Evolutionary conservation across 495 filamentous ascomycete genomes (phyloP), one percentile per base, ranked within the genome.

Genomic region (Hypoxylon fuscum): DNA sequence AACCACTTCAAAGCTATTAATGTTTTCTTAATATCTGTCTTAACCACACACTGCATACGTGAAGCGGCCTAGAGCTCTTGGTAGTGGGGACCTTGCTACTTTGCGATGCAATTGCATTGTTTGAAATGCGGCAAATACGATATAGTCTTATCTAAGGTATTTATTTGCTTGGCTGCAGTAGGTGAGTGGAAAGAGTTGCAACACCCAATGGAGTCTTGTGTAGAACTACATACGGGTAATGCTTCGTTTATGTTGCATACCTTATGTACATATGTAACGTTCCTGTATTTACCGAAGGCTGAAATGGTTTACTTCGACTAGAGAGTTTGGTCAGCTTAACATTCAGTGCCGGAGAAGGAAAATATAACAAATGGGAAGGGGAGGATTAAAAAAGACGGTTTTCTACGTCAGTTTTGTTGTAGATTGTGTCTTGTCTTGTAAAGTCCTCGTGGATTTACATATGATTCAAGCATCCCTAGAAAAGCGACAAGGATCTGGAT

Each of bases 221-320:
- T 51, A 23, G 23, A 22, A 47, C 35, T 45, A 46, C n/a, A n/a
- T n/a, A 56, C 59, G 59, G 59, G 46, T 57, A 52, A 63, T n/a
- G 52, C 52, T 63, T 63, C 52, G 41, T 29, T 43, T 21, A 44
- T 40, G 58, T 62, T 56, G 25, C 51, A 50, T n/a, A n/a, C n/a
- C n/a, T n/a, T n/a, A n/a, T n/a, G n/a, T 8, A 8, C 25, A 27
- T 27, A 27, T 3, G 25, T 27, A 27, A n/a, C n/a, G n/a, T n/a
- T n/a, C n/a, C n/a, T n/a, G 25, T 37, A 31, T 49, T 40, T 34
- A 38, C 38, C 31, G 14, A 63, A 6, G 52, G 34, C 34, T 46
- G 41, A 52, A 58, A 57, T 51, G 47, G 60, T 20, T 64, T 53
- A 53, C 48, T 53, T 53, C n/a, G 37, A 47, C 14, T n/a, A n/a